Conservation (phyloP, 2,329 filamentous ascomycete genomes). For the Cytospora mali region DNA sequence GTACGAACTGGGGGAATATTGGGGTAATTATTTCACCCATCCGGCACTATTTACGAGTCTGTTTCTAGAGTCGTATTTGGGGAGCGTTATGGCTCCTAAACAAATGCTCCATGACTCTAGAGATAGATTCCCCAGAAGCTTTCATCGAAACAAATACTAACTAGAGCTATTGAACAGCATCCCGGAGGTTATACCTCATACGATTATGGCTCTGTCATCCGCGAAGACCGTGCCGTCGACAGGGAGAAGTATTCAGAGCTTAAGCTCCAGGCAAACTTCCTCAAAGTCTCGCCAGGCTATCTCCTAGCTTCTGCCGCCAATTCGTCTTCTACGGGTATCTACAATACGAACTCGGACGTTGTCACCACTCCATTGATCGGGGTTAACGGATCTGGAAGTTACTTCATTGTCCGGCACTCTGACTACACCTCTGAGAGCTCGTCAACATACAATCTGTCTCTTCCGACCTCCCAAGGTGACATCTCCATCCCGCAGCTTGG, state of each 20-base stretch:
- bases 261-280: slow-evolving; percentile 75
- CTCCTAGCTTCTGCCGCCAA: slow-evolving; percentile 59
- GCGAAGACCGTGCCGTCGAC: slow-evolving; percentile 59
- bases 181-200: slow-evolving; percentile 64
- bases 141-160: no score
- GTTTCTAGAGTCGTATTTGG: no score
- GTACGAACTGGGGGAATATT: slow-evolving; percentile 83
- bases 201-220: slow-evolving; percentile 49
- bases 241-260: slow-evolving; percentile 80
- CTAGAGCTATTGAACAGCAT: no score
- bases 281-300: slow-evolving; percentile 72
- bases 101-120: no score
- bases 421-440: slow-evolving; percentile 61
- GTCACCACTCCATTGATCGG: slow-evolving; percentile 64
- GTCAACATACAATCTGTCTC: slow-evolving; percentile 63
- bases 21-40: no score
- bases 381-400: slow-evolving; percentile 54
- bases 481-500: slow-evolving; percentile 60
- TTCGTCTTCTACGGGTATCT: slow-evolving; percentile 51
- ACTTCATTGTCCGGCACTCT: slow-evolving; percentile 69
- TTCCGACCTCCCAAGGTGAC: slow-evolving; percentile 61
- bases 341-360: slow-evolving; percentile 58
- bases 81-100: no score
- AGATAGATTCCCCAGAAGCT: no score
- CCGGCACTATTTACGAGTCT: no score